Evolutionary conservation across 805 yeast genomes (phyloP), one percentile per base, ranked within the genome.

Genomic region (Metschnikowia santaceciliae): DNA sequence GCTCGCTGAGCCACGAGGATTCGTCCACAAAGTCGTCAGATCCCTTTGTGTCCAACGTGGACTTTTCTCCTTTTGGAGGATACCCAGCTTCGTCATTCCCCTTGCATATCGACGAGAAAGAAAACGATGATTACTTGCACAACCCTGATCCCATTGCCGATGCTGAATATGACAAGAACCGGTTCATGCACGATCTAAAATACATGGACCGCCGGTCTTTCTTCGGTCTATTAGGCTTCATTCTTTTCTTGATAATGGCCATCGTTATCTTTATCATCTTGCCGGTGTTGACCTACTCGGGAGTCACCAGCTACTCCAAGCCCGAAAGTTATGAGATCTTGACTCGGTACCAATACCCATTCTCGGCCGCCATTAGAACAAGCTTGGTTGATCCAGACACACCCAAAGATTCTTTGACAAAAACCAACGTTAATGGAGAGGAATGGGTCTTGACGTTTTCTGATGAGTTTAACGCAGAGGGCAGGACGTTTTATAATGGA

Each of bases 121-220:
- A 92, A 69, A 86, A 88, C 8, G 99, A 92, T 71, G 99, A 92
- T 68, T 91, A 89, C 64, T 67, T 94, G 57, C 98, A 92, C 69
- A 94, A 92, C 69, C 98, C 98, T 1, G 97, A 92, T 67, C 97
- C 97, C 8, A 85, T 90, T 35, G 88, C 83, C 42, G 99, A 94
- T 66, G 96, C 96, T 20, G 81, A 84, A 53, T 82, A 85, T 61
- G 96, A 90, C 59, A 85, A 82, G 55, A 80, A 84, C 63, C 72
- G 90, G 59, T 81, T 87, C 60, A 59, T 71, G 52, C 63, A 81
- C 49, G 94, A 87, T 68, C 66, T 87, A 55, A 86, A 82, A 67
- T 64, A 77, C 60, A 75, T 86, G 81, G 90, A 85, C 65, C 78
- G 66, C 61, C 73, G 83, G 57, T 82, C 90, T 0, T 61, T 76